Base-by-base conservation (phyloP, 345 rosid genomes). In the Eutrema yunnanense region DNA sequence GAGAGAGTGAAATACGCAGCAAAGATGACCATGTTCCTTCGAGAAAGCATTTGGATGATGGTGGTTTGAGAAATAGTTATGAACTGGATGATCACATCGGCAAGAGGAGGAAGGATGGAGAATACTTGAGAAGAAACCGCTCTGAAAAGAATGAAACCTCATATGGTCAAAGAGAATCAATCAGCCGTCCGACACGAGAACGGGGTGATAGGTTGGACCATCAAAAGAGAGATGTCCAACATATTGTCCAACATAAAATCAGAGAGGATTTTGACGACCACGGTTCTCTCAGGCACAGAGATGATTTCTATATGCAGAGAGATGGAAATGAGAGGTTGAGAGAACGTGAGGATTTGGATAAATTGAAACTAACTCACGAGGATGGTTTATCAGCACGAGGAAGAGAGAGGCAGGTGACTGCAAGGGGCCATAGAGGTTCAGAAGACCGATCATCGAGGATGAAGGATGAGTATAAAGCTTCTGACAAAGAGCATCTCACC, bases 61-160 rank as follows among this genome's bases (percentile, higher is more conserved):
- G 90, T 49, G 80, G 69, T 74, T 77, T 84, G 50, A 84, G 88
- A 84, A 78, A 72, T 78, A 83, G 80, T 76, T 73, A 81, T 79
- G 95, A 87, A 52, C 59, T 68, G 49, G 92, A 86, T 77, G 96
- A 88, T 74, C 83, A 90, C 84, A 81, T 65, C 49, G 74, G 78
- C 84, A 95, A 87, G 85, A 83, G 90, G 81, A 88, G 86, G 78
- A 91, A 87, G 72, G 94, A 83, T 51, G 96, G 88, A 32, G 98
- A 95, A 42, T 84, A 82, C 80, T 22, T 69, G 43, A 83, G 82
- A 64, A 84, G 91, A 73, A 90, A 81, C 62, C 86, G 78, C 67
- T 47, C 79, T 66, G 88, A 92, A 49, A 90, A 82, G 81, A 93
- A 87, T 62, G 94, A 86, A 69, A 74, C 74, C 37, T 42, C 76